Evolutionary conservation across 805 yeast species (phyloP).

Genomic region (Myxozyma lipomycoides): DNA sequence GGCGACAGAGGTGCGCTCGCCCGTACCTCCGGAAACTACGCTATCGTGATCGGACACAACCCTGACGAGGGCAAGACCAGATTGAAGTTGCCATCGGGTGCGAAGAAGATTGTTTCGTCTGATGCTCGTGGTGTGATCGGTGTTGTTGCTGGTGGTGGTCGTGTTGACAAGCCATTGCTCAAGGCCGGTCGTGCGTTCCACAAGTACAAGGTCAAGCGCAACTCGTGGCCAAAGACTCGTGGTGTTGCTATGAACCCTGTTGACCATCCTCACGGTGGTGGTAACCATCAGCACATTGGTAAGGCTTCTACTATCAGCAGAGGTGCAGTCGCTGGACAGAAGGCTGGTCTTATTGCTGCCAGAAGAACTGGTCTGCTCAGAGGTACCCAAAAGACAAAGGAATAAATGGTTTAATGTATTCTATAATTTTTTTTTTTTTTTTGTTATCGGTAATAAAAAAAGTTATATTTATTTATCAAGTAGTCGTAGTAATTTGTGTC

Average conservation of each 20-base stretch:
- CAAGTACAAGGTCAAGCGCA: slow-evolving; percentile 98
- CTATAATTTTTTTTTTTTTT: too few relatives aligned
- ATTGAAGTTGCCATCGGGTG: slow-evolving; percentile 98
- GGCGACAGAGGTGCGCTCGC: slow-evolving; percentile 99
- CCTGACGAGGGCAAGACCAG: slow-evolving; percentile 98
- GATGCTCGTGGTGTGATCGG: slow-evolving; percentile 99
- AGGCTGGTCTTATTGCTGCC: slow-evolving; percentile 99
- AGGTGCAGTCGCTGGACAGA: slow-evolving; percentile 99
- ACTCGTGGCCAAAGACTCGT: slow-evolving; percentile 99
- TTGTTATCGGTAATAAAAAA: too few relatives aligned
- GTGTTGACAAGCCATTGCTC: slow-evolving; percentile 98
- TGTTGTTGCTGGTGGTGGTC: slow-evolving; percentile 99
- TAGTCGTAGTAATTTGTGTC: too few relatives aligned
- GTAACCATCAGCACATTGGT: slow-evolving; percentile 99
- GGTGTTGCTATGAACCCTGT: slow-evolving; percentile 99
- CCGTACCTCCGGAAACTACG: slow-evolving; percentile 99
- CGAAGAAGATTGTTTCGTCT: slow-evolving; percentile 93
- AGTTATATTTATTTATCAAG: not conserved
- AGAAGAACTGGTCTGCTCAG: slow-evolving; percentile 99
- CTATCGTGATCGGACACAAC: slow-evolving; percentile 98
- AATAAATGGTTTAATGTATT: slow-evolving; percentile 40
- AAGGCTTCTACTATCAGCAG: slow-evolving; percentile 98
- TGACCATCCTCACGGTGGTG: slow-evolving; percentile 99
- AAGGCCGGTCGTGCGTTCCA: slow-evolving; percentile 99
- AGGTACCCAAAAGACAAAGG: slow-evolving; percentile 96